Conservation (phyloP, 1,139 yeast species). For the Yamadazyma dushanensis region DNA sequence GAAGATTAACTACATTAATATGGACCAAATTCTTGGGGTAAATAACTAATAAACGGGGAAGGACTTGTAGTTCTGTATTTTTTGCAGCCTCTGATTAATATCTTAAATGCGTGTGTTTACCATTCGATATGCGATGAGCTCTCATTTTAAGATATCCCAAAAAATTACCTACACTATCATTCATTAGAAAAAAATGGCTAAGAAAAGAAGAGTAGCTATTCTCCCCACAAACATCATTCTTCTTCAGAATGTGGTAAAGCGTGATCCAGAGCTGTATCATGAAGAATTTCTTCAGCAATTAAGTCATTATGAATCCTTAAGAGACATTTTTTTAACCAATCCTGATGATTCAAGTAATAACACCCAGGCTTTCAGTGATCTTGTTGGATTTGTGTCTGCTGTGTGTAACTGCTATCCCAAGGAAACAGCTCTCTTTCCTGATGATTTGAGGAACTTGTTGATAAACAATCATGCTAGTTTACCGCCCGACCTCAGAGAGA, state of each 20-base stretch:
- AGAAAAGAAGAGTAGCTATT: conserved; percentile 86
- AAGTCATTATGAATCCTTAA: conserved; percentile 84
- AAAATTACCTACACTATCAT: conserved; percentile 74
- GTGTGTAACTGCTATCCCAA: conserved; percentile 88
- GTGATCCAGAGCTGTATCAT: conserved; percentile 90
- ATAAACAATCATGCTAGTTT: conserved; percentile 76
- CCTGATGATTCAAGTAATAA: conserved; percentile 53
- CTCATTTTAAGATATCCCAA: conserved; percentile 62
- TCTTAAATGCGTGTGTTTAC: no score
- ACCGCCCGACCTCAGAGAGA: conserved; percentile 84
- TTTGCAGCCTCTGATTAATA: neutral
- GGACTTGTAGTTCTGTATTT: no score
- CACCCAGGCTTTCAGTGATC: conserved; percentile 73
- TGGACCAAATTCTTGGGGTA: conserved; percentile 2
- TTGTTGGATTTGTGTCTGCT: conserved; percentile 88
- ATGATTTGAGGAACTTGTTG: conserved; percentile 69
- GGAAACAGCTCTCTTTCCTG: conserved; percentile 82
- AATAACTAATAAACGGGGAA: conserved; percentile 1
- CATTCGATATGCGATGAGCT: conserved; percentile 8
- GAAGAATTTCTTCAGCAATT: conserved; percentile 94
- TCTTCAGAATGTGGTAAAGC: conserved; percentile 84
- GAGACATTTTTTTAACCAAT: conserved; percentile 79
- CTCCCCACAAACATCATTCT: conserved; percentile 89
- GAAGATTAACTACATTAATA: conserved; percentile 71
- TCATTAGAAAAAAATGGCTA: conserved; percentile 55